Evolutionary conservation across 140 eudicot genomes (phyloP), one percentile per base, ranked within the genome.

Genomic region (Cichorium intybus): DNA sequence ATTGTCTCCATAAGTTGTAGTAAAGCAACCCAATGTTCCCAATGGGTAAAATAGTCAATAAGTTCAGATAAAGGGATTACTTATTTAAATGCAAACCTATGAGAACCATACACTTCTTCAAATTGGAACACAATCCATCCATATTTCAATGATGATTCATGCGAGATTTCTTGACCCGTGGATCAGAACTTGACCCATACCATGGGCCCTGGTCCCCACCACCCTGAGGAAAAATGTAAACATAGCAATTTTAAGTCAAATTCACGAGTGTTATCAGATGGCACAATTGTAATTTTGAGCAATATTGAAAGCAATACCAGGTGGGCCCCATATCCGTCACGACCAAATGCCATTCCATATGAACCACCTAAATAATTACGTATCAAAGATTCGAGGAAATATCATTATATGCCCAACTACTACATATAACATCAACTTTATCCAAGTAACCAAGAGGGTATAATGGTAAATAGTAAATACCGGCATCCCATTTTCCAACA

Each of bases 181-280:
- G 54, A 69, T 85, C 69, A 24, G 97, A 91, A 66, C 84, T 80
- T 39, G 86, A 68, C 67, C 86, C 97, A 76, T 90, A 84, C n/a
- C 71, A 12, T 67, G 80, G 58, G 71, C 84, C 97, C 81, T 87
- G 84, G 80, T 82, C 90, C 69, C 82, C 74, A 73, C 83, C 79
- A 80, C 88, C 90, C 96, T 90, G 80, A 70, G 22, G 50, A 64
- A 60, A 22, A 22, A 24, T 6, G 45, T 23, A 29, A 16, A 56
- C 24, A 56, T 3, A 37, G 9, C 39, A 10, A 39, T 23, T 23
- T 7, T 23, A 29, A 56, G 50, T 26, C 51, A 47, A 22, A 35
- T 21, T 37, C 20, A 27, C 15, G 34, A 66, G 11, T 16, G 15
- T 46, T 60, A 33, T 43, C 60, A 27, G 45, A 46, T 16, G 60